Conservation (phyloP, 306 rosid genomes). For the Cyamopsis tetragonoloba region DNA sequence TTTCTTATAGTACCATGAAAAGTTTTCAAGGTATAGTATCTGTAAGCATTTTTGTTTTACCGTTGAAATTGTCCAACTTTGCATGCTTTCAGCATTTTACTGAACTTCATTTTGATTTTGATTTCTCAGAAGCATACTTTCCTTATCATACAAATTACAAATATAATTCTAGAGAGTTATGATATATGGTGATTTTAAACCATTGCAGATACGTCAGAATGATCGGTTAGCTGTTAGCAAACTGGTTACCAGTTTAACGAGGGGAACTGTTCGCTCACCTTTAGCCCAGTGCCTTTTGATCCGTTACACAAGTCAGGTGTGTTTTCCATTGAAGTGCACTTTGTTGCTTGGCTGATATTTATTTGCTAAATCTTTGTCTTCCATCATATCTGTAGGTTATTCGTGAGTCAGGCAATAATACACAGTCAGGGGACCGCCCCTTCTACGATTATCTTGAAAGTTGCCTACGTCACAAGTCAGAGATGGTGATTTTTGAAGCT, state of each 20-base stretch:
- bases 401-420: constrained; percentile 65
- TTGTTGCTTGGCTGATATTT: constrained; percentile 8
- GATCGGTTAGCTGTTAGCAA: constrained; percentile 98
- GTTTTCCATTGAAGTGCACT: constrained; percentile 20
- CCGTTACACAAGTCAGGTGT: constrained; percentile 96
- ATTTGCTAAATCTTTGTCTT: constrained; percentile 6
- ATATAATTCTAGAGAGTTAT: constrained; percentile 20
- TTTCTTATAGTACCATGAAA: constrained; percentile 1
- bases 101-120: not conserved
- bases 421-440: constrained; percentile 89
- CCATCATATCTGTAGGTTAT: constrained; percentile 57
- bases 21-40: not conserved
- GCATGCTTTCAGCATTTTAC: not conserved
- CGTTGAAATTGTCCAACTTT: constrained; percentile 16
- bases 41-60: not conserved
- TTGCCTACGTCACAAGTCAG: constrained; percentile 98
- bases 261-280: constrained; percentile 90
- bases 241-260: constrained; percentile 95
- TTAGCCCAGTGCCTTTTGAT: constrained; percentile 93
- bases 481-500: constrained; percentile 99
- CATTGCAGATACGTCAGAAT: constrained; percentile 89
- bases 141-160: not conserved
- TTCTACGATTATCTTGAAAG: constrained; percentile 95
- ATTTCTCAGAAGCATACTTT: not conserved
- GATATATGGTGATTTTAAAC: constrained; percentile 28